Conservation (phyloP, 2,329 filamentous ascomycete genomes). For the Penicillium sp. region DNA sequence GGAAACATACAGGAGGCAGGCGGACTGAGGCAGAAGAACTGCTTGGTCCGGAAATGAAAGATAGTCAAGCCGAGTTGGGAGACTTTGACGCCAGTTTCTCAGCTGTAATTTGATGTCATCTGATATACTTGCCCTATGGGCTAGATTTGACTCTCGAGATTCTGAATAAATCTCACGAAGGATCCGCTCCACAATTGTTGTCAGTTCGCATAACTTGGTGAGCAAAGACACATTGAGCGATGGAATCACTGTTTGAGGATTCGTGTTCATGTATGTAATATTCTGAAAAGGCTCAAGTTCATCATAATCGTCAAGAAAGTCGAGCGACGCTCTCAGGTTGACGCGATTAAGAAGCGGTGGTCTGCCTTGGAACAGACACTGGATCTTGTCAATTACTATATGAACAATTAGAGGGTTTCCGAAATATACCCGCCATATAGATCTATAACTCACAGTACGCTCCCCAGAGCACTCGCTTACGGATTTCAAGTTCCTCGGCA, state of each 20-base stretch:
- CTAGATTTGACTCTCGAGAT: slow-evolving; percentile 18
- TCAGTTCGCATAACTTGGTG: slow-evolving; percentile 34
- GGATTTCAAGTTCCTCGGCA: slow-evolving; percentile 49
- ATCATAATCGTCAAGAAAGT: slow-evolving; percentile 33
- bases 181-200: slow-evolving; percentile 37
- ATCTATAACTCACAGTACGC: slow-evolving; percentile 35
- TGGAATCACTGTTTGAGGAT: slow-evolving; percentile 12
- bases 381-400: slow-evolving; percentile 51
- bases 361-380: slow-evolving; percentile 55
- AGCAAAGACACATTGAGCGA: slow-evolving; percentile 25
- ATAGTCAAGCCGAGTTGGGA: slow-evolving; percentile 27
- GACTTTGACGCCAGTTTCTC: slow-evolving; percentile 23
- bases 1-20: slow-evolving; percentile 22
- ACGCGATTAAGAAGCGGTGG: slow-evolving; percentile 47
- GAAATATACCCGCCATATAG: background rate
- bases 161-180: slow-evolving; percentile 34
- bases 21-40: slow-evolving; percentile 21
- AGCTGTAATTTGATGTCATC: slow-evolving; percentile 25
- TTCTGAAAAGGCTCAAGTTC: slow-evolving; percentile 52
- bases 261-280: slow-evolving; percentile 34
- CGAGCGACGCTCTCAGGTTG: slow-evolving; percentile 49
- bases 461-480: slow-evolving; percentile 49
- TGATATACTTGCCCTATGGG: slow-evolving; percentile 15
- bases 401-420: background rate
- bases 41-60: slow-evolving; percentile 22